Evolutionary conservation across 2,329 filamentous ascomycete genomes (phyloP).

Genomic region (Claviceps pusilla): DNA sequence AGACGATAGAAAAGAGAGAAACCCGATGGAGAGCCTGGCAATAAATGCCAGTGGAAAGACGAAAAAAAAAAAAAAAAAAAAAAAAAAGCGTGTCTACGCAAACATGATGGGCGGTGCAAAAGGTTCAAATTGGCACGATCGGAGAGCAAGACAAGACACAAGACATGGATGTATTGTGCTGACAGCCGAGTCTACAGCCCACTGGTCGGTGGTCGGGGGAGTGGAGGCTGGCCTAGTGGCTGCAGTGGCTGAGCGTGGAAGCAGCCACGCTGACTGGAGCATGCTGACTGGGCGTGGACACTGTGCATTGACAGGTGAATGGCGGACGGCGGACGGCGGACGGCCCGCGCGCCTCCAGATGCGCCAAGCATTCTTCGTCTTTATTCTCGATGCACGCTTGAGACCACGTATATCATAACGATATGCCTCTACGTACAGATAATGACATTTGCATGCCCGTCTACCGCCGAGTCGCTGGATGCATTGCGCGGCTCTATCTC

Average conservation of each 20-base stretch:
- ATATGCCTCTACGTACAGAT: neutral
- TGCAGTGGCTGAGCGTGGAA: no score
- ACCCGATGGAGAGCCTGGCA: neutral
- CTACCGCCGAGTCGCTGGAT: no score
- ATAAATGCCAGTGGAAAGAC: neutral
- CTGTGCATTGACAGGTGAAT: no score
- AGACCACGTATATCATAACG: neutral
- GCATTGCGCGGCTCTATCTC: no score
- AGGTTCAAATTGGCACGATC: neutral
- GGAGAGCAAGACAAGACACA: neutral
- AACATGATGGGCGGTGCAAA: neutral
- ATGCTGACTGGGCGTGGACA: no score
- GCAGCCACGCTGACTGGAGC: no score
- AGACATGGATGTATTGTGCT: no score
- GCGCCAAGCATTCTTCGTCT: neutral
- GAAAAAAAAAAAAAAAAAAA: neutral
- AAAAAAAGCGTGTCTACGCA: neutral
- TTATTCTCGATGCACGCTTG: neutral
- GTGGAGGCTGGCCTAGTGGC: no score
- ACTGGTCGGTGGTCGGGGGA: no score
- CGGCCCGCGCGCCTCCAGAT: neutral
- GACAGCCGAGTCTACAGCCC: no score
- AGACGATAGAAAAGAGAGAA: neutral
- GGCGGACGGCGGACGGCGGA: neutral
- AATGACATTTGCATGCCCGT: no score